Base-by-base conservation (phyloP, 331 rosid species). In the Stylosanthes scabra region DNA sequence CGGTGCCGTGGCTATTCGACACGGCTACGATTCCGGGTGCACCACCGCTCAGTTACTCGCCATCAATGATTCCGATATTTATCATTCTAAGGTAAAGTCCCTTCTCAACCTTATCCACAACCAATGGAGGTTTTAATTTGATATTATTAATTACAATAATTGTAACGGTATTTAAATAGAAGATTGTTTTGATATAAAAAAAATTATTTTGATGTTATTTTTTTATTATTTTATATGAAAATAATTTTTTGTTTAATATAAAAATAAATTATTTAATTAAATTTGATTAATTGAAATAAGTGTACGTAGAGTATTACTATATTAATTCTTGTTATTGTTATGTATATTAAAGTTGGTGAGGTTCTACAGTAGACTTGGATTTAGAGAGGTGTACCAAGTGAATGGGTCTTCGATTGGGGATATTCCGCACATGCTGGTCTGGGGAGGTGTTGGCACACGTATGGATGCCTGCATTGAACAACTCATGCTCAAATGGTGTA, bases 391-490 rank as follows among this genome's bases (percentile, higher is more conserved):
- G 78, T 75, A 85, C 44, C 93, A 93, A 84, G 95, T 93, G n/a
- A 89, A 81, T 1, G 95, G 93, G 2, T 86, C 93, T 3, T 78
- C 83, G 6, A 0, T 91, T 10, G 83, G 87, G 31, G 98, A 93
- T 77, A 2, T 80, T 40, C 76, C 77, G 0, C 94, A 93, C 71
- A 85, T 82, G 97, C 71, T 93, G 83, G 86, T 91, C n/a, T 93
- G 96, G 98, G 98, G 97, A 80, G 98, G 98, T 28, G 74, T 85
- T 20, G 96, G 98, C 50, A 93, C 98, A 1, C 78, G 90, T 73
- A 91, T 91, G 97, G 90, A 89, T 80, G 96, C 98, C 10, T 66
- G 47, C 73, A 82, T 91, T 77, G 86, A 91, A 71, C 64, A 63
- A 11, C 95, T 91, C 12, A 83, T 93, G 42, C 16, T 83, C 11